Evolutionary conservation across 495 filamentous ascomycete species (phyloP), one percentile per base, ranked within the genome.

Genomic region (Aspergillus bridgeri): DNA sequence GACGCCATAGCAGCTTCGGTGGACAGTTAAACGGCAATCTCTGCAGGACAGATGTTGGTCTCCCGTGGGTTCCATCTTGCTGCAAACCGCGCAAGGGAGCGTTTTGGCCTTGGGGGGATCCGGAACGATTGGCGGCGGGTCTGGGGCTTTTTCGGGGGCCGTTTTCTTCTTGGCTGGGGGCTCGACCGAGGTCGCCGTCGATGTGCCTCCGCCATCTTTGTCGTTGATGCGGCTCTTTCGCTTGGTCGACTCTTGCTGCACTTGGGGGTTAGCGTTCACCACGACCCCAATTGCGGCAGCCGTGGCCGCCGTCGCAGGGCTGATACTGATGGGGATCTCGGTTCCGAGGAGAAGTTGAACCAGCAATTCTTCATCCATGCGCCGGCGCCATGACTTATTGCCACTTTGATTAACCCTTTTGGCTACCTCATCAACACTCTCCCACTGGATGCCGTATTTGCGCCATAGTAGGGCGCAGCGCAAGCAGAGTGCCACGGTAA

Each of bases 381-480:
- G 87, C 48, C 90, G 83, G 67, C 92, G 92, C 88, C 88, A 92
- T 2, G 89, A 89, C 57, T 90, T 87, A 42, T 91, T 90, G 44
- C 92, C 91, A 56, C 84, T 86, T 52, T 86, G 85, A 3, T 86
- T 85, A 52, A 95, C 86, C 77, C 95, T 94, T 78, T 94, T 96
- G 21, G 87, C 86, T 33, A 96, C 81, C 60, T 98, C 94, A 54
- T 98, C 94, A n/a, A 89, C 80, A 61, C 95, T 89, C 67, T 98
- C 94, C 85, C 91, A 99, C 58, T 94, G 90, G 55, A 99, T 91
- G 9, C 87, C 92, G 65, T 98, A 98, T 56, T 92, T 88, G 29
- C 94, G 83, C 94, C 94, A 99, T 27, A 98, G 75, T 47, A 90
- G 82, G 19, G 91, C 92, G 72, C 94, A 99, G 6, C 92, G 86